Evolutionary conservation across 2,329 filamentous ascomycete species (phyloP).

Genomic region (Neoascochyta sp.): DNA sequence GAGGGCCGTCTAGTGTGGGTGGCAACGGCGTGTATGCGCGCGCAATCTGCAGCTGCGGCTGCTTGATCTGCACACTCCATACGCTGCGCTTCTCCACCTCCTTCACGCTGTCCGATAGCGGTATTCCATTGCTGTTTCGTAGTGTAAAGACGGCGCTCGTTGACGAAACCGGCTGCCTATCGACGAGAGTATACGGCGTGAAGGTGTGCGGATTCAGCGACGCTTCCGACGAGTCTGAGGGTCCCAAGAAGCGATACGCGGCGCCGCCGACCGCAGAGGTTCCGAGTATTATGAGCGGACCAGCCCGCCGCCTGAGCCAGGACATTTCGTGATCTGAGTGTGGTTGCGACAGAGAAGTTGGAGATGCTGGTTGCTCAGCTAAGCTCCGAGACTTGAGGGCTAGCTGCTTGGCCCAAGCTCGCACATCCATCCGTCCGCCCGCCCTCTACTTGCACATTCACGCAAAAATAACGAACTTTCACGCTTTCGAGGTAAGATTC

Average conservation of each 20-base stretch:
- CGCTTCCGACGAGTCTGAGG: slow-evolving; percentile 20
- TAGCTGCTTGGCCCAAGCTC: too few species aligned
- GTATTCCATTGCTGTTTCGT: slow-evolving; percentile 36
- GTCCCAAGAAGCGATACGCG: slow-evolving; percentile 29
- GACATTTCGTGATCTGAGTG: too few species aligned
- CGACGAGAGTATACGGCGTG: slow-evolving; percentile 61
- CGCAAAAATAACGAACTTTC: too few species aligned
- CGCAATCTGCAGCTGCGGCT: slow-evolving; percentile 89
- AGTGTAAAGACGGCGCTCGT: slow-evolving; percentile 68
- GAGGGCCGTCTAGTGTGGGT: slow-evolving; percentile 41
- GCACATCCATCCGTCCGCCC: too few species aligned
- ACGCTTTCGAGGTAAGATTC: too few species aligned
- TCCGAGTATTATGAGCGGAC: slow-evolving; percentile 31
- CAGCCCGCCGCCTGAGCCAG: slow-evolving; percentile 26
- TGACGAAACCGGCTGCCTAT: slow-evolving; percentile 60
- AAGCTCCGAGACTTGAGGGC: too few species aligned
- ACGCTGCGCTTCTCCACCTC: slow-evolving; percentile 59
- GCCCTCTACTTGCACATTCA: too few species aligned
- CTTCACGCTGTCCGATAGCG: slow-evolving; percentile 29
- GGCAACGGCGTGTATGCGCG: slow-evolving; percentile 88
- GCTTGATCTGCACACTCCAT: slow-evolving; percentile 90
- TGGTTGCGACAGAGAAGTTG: too few species aligned
- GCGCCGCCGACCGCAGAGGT: slow-evolving; percentile 34
- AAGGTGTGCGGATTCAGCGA: slow-evolving; percentile 59
- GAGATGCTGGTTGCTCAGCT: too few species aligned